A percentile compares a stretch with the other conserved stretches of the same genome.
phyloP scores from a whole-genome alignment of 768 basidiomycete genomes.

The Trametes sanguinea region DNA sequence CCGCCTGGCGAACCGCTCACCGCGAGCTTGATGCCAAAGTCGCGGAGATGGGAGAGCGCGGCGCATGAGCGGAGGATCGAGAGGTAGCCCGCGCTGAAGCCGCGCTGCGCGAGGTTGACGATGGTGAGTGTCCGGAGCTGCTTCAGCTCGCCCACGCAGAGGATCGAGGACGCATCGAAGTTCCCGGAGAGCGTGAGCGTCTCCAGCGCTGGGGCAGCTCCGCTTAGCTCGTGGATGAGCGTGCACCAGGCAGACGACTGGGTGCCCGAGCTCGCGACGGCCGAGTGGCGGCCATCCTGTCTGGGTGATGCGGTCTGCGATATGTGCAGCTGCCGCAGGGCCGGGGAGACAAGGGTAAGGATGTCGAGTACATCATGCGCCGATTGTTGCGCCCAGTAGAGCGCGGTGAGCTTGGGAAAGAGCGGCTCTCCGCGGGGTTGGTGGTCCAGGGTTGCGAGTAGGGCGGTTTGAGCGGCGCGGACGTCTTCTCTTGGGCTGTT shows the following conservation, averaged over 20 bases:
- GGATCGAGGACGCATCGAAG: neutral
- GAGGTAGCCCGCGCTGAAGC: neutral
- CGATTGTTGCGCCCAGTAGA: slow-evolving; percentile 1
- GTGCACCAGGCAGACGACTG: neutral
- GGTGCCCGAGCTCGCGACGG: neutral
- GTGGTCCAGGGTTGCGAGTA: neutral
- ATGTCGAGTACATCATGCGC: neutral
- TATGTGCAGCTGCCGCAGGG: neutral
- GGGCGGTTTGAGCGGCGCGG: neutral
- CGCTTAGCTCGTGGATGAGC: neutral
- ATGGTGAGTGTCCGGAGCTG: neutral
- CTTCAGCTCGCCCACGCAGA: neutral
- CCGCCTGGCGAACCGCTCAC: neutral
- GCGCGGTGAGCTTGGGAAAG: neutral
- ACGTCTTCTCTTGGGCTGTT: neutral
- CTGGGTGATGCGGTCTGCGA: neutral
- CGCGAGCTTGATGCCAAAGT: slow-evolving; percentile 9
- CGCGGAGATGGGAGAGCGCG: slow-evolving; percentile 3
- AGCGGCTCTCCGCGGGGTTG: neutral
- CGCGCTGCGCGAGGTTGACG: slow-evolving; percentile 9
- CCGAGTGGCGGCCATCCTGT: neutral
- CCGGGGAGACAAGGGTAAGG: neutral
- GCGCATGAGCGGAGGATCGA: slow-evolving; percentile 5
- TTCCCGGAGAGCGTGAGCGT: slow-evolving; percentile 5
- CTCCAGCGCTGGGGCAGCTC: neutral